These are phyloP conservation scores for Peronospora destructor DNA, from an alignment of 352 stramenopile genomes.

Conservation along the genomic window DNA sequence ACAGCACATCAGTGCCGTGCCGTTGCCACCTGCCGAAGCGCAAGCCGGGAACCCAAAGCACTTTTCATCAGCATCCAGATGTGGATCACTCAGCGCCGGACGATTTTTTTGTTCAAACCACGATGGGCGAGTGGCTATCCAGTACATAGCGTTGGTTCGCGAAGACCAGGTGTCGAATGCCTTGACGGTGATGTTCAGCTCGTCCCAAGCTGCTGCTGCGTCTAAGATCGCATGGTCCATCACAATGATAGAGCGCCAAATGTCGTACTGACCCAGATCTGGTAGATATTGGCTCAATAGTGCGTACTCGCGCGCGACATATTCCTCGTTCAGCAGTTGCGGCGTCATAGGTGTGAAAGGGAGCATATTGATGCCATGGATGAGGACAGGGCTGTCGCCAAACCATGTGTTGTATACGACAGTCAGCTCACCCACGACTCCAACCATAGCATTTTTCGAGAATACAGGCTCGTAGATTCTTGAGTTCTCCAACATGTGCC, in stretches of 20 bases:
- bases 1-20: slow-evolving; percentile 57
- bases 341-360: slow-evolving; percentile 71
- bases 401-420: slow-evolving; percentile 86
- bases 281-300: slow-evolving; percentile 43
- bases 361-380: slow-evolving; percentile 83
- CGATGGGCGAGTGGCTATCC: slow-evolving; percentile 62
- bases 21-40: slow-evolving; percentile 44
- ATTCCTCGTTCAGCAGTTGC: slow-evolving; percentile 51
- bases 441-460: slow-evolving; percentile 71
- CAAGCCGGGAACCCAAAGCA: slow-evolving; percentile 67
- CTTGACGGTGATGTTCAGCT: slow-evolving; percentile 42
- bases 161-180: slow-evolving; percentile 74
- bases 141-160: slow-evolving; percentile 62
- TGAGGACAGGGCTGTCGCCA: slow-evolving; percentile 53
- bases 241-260: slow-evolving; percentile 70
- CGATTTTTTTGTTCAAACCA: slow-evolving; percentile 53
- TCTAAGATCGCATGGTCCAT: slow-evolving; percentile 72
- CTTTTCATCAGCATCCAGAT: slow-evolving; percentile 35
- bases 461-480: slow-evolving; percentile 73
- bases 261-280: slow-evolving; percentile 34
- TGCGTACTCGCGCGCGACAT: slow-evolving; percentile 48
- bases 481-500: slow-evolving; percentile 87
- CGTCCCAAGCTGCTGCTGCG: slow-evolving; percentile 46
- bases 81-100: slow-evolving; percentile 20
- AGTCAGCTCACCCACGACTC: slow-evolving; percentile 67